phyloP scores from a whole-genome alignment of 192 early-diverging fungal genomes.

The Backusella mclennaniae region DNA sequence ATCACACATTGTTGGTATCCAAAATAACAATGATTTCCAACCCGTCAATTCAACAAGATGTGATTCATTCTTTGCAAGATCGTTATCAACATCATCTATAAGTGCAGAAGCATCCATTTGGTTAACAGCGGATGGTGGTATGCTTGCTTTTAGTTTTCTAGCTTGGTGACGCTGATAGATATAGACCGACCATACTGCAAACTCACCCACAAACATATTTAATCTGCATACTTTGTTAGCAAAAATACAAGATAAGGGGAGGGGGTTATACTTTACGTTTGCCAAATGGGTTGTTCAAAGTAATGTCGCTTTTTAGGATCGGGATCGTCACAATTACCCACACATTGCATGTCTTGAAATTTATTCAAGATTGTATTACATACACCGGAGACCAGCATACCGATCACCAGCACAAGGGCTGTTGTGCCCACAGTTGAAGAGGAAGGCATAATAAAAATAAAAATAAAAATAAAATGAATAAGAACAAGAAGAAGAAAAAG shows the following conservation, averaged over 20 bases:
- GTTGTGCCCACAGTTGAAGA: constrained; percentile 6
- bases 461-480: neutral
- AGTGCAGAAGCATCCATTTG: constrained; percentile 40
- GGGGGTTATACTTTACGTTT: constrained; percentile 55
- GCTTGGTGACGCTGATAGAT: constrained; percentile 40
- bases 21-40: constrained; percentile 55
- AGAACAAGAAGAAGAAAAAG: neutral
- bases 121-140: constrained; percentile 18
- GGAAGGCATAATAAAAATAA: neutral
- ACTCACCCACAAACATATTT: constrained; percentile 96
- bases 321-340: constrained; percentile 81
- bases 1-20: constrained; percentile 83
- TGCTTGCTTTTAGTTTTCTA: constrained; percentile 14
- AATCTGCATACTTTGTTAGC: constrained; percentile 31
- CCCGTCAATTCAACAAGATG: constrained; percentile 49
- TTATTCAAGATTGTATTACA: constrained; percentile 82
- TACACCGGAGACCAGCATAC: constrained; percentile 34
- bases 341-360: constrained; percentile 90
- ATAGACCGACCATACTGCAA: constrained; percentile 70
- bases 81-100: constrained; percentile 29
- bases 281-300: constrained; percentile 98
- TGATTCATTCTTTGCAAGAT: constrained; percentile 12
- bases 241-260: too few relatives aligned
- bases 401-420: constrained; percentile 21
- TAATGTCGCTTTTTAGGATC: constrained; percentile 63